Conservation (phyloP, 371 early-diverging fungal species). For the Mortierella sp. region DNA sequence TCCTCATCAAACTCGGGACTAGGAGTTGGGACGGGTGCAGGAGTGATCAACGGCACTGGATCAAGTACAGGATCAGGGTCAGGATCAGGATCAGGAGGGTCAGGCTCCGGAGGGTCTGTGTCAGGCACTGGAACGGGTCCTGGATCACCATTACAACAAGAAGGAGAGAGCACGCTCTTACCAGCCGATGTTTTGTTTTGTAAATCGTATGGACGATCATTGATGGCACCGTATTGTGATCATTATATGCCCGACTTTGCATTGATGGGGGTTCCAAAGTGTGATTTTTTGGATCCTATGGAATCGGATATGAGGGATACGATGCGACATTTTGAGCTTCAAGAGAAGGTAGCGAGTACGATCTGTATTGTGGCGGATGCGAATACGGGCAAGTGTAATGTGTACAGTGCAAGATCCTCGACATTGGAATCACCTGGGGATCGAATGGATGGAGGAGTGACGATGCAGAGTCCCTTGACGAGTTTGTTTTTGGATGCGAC, state of each 20-base stretch:
- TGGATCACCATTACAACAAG: no score
- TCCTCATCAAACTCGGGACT: no score
- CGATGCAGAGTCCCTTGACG: conserved; percentile 8
- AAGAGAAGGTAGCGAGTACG: conserved; percentile 55
- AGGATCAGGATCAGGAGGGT: no score
- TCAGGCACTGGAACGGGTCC: no score
- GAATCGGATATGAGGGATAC: conserved; percentile 65
- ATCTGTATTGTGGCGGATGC: conserved; percentile 68
- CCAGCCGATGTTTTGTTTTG: conserved; percentile 64
- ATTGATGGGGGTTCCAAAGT: conserved; percentile 67
- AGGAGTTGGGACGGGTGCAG: no score
- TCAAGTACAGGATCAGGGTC: no score
- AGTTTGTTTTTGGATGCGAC: conserved; percentile 39
- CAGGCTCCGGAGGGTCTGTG: no score
- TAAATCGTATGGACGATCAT: conserved; percentile 73
- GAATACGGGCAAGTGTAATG: conserved; percentile 58
- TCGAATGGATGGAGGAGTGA: not conserved
- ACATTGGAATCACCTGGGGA: not conserved
- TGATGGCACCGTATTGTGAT: conserved; percentile 69
- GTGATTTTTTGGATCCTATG: conserved; percentile 59
- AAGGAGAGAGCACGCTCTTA: conserved; percentile 25
- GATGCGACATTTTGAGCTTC: conserved; percentile 53
- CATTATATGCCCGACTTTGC: conserved; percentile 71
- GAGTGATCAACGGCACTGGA: no score
- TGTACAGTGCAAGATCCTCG: conserved; percentile 25